Conservation (phyloP, 176 grass and related monocot species). For the Rhipidocladum racemiflorum region DNA sequence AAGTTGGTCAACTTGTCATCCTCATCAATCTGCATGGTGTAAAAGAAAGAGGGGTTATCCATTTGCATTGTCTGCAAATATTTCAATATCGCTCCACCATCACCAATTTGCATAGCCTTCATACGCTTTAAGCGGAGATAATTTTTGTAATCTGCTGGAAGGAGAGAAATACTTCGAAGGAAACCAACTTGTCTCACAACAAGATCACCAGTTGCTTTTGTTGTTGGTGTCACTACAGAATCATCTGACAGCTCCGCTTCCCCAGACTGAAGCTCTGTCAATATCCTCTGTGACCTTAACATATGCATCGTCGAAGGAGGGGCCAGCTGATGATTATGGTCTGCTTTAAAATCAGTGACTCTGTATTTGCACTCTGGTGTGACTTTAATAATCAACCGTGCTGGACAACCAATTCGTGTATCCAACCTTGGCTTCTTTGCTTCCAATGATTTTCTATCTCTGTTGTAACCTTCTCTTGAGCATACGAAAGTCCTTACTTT, state of each 20-base stretch:
- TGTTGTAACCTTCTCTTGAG: slow-evolving; percentile 94
- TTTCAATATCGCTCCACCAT: slow-evolving; percentile 88
- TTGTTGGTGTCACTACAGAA: slow-evolving; percentile 62
- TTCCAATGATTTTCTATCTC: slow-evolving; percentile 91
- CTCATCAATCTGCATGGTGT: slow-evolving; percentile 95
- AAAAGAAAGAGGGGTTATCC: slow-evolving; percentile 83
- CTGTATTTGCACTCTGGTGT: slow-evolving; percentile 71
- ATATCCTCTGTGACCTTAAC: slow-evolving; percentile 89
- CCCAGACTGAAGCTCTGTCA: slow-evolving; percentile 83
- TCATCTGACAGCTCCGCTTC: slow-evolving; percentile 83
- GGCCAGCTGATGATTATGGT: slow-evolving; percentile 93
- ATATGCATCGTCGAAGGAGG: slow-evolving; percentile 97
- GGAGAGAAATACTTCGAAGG: slow-evolving; percentile 68
- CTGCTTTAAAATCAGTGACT: slow-evolving; percentile 91
- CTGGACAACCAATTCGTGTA: slow-evolving; percentile 93
- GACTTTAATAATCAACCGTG: slow-evolving; percentile 90
- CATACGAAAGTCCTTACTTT: slow-evolving; percentile 95
- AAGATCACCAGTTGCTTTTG: slow-evolving; percentile 70
- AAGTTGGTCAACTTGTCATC: slow-evolving; percentile 96
- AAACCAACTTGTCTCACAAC: slow-evolving; percentile 71
- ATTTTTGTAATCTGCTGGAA: slow-evolving; percentile 88
- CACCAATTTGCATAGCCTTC: slow-evolving; percentile 81
- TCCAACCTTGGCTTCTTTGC: slow-evolving; percentile 93
- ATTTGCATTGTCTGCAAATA: slow-evolving; percentile 97
- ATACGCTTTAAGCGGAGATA: slow-evolving; percentile 79